phyloP scores from a whole-genome alignment of 257 asterid genomes.

The Solanum lycopersicoides region DNA sequence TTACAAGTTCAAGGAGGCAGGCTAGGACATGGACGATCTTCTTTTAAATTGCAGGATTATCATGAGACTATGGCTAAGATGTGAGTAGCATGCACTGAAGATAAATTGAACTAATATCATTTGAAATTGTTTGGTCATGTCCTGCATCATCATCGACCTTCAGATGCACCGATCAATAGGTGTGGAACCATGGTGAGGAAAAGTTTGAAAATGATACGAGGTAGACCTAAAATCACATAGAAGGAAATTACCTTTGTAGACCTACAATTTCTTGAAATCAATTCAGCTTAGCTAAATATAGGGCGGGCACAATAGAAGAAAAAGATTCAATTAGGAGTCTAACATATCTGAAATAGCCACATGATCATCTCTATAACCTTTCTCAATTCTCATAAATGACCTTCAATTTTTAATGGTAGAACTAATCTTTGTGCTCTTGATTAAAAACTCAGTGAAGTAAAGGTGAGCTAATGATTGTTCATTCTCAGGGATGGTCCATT shows the following conservation, averaged over 20 bases:
- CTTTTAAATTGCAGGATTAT: neutral
- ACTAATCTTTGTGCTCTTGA: neutral
- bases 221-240: neutral
- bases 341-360: neutral
- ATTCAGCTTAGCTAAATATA: neutral
- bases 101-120: neutral
- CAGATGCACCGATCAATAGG: neutral
- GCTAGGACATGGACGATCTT: neutral
- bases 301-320: neutral
- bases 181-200: neutral
- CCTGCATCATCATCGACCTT: neutral
- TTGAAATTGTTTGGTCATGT: neutral
- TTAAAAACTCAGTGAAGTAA: neutral
- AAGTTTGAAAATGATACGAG: neutral
- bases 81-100: neutral
- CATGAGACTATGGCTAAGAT: neutral
- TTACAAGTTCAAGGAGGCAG: neutral
- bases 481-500: conserved; percentile 91
- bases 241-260: neutral
- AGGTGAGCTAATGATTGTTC: neutral
- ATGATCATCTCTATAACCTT: neutral
- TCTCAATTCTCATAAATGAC: neutral
- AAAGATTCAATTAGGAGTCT: neutral
- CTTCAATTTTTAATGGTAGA: neutral
- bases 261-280: neutral